Conservation (phyloP, 176 grass and related monocot genomes). For the Dactylis glomerata region DNA sequence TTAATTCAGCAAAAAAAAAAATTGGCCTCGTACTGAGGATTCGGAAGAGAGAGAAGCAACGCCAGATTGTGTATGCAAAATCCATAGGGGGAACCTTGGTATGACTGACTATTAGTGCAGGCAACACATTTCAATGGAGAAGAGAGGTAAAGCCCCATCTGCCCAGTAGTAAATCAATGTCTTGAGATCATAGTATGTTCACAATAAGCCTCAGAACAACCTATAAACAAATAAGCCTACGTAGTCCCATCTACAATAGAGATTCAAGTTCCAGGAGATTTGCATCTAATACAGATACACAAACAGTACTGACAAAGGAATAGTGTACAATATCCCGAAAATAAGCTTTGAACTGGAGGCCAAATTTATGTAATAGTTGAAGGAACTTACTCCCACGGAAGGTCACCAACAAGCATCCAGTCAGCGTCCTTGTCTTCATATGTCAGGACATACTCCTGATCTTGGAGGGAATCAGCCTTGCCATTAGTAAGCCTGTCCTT, state of each 20-base stretch:
- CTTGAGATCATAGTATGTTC: background rate
- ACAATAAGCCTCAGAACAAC: background rate
- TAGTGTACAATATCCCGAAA: background rate
- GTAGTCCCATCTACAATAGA: background rate
- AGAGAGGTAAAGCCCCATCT: background rate
- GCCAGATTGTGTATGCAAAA: background rate
- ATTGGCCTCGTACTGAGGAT: background rate
- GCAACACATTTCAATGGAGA: background rate
- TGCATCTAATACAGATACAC: background rate
- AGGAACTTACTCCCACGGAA: constrained; percentile 71
- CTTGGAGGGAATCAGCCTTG: constrained; percentile 55
- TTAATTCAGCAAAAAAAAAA: background rate
- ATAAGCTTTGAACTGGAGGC: background rate
- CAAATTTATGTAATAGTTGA: background rate
- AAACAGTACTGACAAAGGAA: background rate
- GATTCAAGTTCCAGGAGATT: background rate
- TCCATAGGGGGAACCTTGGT: background rate
- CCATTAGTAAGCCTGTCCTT: constrained; percentile 46
- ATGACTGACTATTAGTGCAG: background rate
- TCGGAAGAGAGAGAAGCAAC: background rate
- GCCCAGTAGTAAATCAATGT: background rate
- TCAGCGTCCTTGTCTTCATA: constrained; percentile 79
- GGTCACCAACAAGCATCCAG: constrained; percentile 83
- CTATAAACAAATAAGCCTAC: background rate
- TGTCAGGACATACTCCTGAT: constrained; percentile 66